phyloP scores from a whole-genome alignment of 106 monocot species.

The Ottelia alismoides region DNA sequence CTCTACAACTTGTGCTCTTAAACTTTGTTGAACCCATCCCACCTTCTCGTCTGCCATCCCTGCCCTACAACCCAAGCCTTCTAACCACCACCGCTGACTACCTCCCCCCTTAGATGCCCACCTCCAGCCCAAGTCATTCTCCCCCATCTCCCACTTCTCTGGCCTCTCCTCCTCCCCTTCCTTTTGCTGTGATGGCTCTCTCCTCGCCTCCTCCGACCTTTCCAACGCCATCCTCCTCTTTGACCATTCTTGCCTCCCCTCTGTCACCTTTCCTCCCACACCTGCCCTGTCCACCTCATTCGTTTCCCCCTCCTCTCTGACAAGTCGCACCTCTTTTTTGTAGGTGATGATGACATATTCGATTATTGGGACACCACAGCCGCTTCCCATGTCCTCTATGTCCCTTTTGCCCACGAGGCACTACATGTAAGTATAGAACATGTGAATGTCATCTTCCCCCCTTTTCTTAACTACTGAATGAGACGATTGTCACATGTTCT shows the following conservation, averaged over 20 bases:
- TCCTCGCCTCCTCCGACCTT: constrained; percentile 56
- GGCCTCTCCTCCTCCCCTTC: constrained; percentile 85
- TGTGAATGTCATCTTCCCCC: no score
- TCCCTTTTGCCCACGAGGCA: constrained; percentile 56
- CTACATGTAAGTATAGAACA: no score
- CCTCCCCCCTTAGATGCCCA: constrained; percentile 30
- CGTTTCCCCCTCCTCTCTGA: constrained; percentile 52
- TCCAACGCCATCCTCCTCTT: constrained; percentile 62
- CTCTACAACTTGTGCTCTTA: no score
- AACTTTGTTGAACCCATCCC: no score
- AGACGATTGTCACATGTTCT: no score
- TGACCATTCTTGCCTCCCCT: constrained; percentile 31
- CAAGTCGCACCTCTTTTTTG: constrained; percentile 82
- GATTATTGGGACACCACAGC: constrained; percentile 70
- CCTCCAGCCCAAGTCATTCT: constrained; percentile 37
- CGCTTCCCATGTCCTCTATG: constrained; percentile 31
- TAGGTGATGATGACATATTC: constrained; percentile 72
- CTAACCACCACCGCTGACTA: constrained; percentile 37
- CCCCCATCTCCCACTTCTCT: constrained; percentile 42
- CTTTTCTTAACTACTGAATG: no score
- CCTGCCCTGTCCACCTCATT: constrained; percentile 58
- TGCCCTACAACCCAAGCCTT: constrained; percentile 46
- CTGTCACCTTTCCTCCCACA: constrained; percentile 51
- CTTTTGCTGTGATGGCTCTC: constrained; percentile 85
- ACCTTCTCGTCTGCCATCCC: constrained; percentile 52